phyloP scores from a whole-genome alignment of 2,329 filamentous ascomycete species.

The Hymenoscyphus linearis region DNA sequence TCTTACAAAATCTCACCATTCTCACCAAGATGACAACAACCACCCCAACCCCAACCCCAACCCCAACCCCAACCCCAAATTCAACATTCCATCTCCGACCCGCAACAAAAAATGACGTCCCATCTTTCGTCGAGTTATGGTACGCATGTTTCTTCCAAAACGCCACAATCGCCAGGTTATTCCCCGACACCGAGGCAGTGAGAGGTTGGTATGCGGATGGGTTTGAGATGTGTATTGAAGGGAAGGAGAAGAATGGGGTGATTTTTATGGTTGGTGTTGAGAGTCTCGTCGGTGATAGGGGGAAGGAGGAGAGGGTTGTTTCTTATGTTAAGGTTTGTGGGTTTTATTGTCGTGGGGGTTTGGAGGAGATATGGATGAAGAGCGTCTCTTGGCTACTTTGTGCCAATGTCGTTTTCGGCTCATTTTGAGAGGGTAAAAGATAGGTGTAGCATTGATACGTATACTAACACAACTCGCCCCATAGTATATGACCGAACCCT shows the following conservation, averaged over 20 bases:
- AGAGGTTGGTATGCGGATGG: background rate
- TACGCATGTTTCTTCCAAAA: background rate
- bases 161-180: background rate
- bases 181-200: background rate
- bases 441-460: too few species aligned
- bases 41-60: too few species aligned
- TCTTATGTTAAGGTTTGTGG: background rate
- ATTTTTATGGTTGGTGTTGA: background rate
- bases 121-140: background rate
- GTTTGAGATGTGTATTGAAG: background rate
- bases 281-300: background rate
- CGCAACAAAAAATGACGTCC: background rate
- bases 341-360: too few species aligned
- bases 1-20: too few species aligned
- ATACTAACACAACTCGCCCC: too few species aligned
- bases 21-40: too few species aligned
- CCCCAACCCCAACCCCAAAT: too few species aligned
- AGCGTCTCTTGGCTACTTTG: too few species aligned
- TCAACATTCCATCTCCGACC: background rate
- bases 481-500: background rate
- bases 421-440: too few species aligned
- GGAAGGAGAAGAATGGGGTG: background rate
- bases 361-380: background rate
- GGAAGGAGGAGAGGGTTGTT: background rate
- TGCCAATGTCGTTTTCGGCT: too few species aligned